Base-by-base conservation (phyloP, 306 rosid genomes). In the Fragaria nilgerrensis region DNA sequence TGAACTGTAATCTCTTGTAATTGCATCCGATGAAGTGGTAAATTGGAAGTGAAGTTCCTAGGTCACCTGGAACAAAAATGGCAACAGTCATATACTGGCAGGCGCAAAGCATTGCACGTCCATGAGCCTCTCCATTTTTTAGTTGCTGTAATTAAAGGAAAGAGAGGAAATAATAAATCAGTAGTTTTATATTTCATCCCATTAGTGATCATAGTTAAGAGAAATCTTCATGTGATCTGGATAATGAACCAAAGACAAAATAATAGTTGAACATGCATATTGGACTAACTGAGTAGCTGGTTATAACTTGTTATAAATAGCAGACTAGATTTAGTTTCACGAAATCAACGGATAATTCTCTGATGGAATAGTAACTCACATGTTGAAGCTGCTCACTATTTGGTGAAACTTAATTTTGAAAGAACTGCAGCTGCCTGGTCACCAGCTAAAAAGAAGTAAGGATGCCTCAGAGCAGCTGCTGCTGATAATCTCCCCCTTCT, bases 351-450 rank as follows among this genome's bases (percentile, higher is more conserved):
- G 20, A 68, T 59, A 78, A 69, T 7, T 14, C 8, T 29, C 47
- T n/a, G 19, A 47, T 47, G 78, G 6, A 5, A n/a, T 34, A 75
- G 62, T 9, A 78, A 77, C 88, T 74, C 68, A 72, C 85, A 75
- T 76, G 73, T 22, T 47, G 70, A 55, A 68, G 56, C 63, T 68
- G 82, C 76, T 88, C 92, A 84, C 68, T 89, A 87, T 73, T 79
- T 86, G 85, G 71, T 85, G 52, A 86, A 74, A 85, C 88, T 87
- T 75, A 91, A 75, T 80, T 88, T 93, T 77, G 98, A 93, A 69
- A 93, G 92, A 74, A 91, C 97, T 37, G 90, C 92, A 76, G 92
- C 98, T 56, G 98, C 97, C 80, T 93, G 98, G 87, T 93, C 98
- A 76, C 86, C 92, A 55, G 91, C 97, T 70, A 93, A 85, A 82